A percentile compares a stretch with the other conserved stretches of the same genome.
These are phyloP conservation scores for Endogone sp. DNA, from an alignment of 192 early-diverging fungal species.

Conservation along the genomic window DNA sequence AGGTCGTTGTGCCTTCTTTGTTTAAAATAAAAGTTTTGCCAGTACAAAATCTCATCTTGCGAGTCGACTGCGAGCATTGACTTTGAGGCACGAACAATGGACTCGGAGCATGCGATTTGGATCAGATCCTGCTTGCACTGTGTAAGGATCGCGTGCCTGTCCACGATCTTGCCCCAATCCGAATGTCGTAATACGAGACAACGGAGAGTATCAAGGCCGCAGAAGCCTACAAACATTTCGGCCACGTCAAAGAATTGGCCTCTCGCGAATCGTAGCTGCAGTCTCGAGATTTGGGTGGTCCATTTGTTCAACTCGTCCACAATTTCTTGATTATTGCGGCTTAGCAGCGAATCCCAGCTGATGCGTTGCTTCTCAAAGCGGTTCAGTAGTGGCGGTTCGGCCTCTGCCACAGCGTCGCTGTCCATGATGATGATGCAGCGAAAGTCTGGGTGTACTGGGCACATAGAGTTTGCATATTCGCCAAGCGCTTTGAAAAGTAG, in stretches of 20 bases:
- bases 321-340: background rate
- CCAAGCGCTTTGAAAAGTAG: conserved; percentile 4
- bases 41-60: conserved; percentile 1
- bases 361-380: conserved; percentile 12
- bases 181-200: conserved; percentile 13
- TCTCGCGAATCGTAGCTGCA: background rate
- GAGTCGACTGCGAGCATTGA: conserved; percentile 5
- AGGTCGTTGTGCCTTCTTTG: conserved; percentile 7
- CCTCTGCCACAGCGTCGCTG: conserved; percentile 5
- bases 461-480: conserved; percentile 17
- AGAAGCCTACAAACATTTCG: conserved; percentile 16
- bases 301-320: background rate
- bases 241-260: background rate
- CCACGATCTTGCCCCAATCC: background rate
- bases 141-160: conserved; percentile 3
- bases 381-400: conserved; percentile 7
- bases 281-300: background rate
- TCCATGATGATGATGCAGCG: conserved; percentile 16
- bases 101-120: conserved; percentile 10
- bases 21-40: conserved; percentile 7
- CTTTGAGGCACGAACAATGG: conserved; percentile 7
- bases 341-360: conserved; percentile 5
- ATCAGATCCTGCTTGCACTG: conserved; percentile 12
- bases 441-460: conserved; percentile 12
- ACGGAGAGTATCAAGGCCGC: conserved; percentile 17